Evolutionary conservation across 495 filamentous ascomycete genomes (phyloP).

Genomic region (Penicillium crystallinum): DNA sequence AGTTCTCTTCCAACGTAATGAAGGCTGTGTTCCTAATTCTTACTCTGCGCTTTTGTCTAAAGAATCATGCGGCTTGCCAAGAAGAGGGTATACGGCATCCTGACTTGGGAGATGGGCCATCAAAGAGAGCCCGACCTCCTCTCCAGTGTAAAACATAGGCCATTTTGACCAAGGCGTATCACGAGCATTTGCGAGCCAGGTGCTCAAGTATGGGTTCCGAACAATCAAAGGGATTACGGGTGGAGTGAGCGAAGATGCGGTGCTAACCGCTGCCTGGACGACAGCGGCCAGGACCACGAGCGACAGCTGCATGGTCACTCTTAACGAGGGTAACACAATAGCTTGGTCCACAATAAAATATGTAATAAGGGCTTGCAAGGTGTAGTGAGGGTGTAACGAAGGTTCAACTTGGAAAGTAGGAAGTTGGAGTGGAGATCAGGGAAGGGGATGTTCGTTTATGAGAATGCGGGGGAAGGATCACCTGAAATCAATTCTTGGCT

Average conservation of each 20-base stretch:
- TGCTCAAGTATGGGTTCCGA: constrained; percentile 86
- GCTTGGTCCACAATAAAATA: not conserved
- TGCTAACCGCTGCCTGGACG: constrained; percentile 33
- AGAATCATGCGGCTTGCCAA: constrained; percentile 84
- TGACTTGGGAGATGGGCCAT: constrained; percentile 70
- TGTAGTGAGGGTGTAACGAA: not conserved
- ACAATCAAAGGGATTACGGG: constrained; percentile 85
- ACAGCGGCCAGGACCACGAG: constrained; percentile 30
- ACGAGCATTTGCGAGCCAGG: constrained; percentile 76
- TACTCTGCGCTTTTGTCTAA: constrained; percentile 47
- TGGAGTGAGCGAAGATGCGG: constrained; percentile 56
- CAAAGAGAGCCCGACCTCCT: constrained; percentile 75
- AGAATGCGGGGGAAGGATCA: constrained; percentile 2
- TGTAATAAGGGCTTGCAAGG: not conserved
- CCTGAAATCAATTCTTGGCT: not conserved
- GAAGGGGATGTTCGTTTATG: not conserved
- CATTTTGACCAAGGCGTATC: constrained; percentile 83
- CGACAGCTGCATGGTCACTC: constrained; percentile 32
- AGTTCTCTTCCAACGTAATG: not conserved
- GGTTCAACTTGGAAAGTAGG: not conserved
- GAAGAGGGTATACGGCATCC: constrained; percentile 72
- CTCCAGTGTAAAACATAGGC: constrained; percentile 93
- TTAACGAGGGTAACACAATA: not conserved
- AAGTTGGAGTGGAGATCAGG: not conserved
- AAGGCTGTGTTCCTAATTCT: constrained; percentile 7